A percentile compares a stretch with the other conserved stretches of the same genome.
Conservation (phyloP, 768 basidiomycete genomes). For the Phanerodontia chrysosporium region DNA sequence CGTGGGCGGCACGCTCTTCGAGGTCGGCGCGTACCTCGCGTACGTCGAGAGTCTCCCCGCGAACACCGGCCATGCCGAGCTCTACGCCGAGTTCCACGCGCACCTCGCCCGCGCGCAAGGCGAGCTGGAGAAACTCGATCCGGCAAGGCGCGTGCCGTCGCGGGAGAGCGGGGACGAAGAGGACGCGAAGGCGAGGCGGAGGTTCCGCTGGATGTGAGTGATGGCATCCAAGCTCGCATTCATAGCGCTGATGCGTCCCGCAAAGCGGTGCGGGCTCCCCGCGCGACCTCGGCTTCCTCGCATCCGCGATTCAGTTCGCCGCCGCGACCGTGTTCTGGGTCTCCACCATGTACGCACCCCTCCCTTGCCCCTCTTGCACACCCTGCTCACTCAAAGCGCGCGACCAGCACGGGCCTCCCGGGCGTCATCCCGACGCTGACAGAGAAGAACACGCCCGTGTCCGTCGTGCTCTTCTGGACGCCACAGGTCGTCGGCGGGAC, state of each 20-base stretch:
- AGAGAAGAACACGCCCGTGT: conserved; percentile 25
- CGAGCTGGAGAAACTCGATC: not conserved
- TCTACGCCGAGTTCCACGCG: conserved; percentile 28
- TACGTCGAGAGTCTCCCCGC: conserved; percentile 46
- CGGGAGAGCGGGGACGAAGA: not conserved
- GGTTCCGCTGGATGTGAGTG: conserved; percentile 20
- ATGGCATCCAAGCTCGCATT: too few relatives aligned
- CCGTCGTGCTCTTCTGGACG: conserved; percentile 54
- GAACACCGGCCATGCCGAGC: conserved; percentile 38
- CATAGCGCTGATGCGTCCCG: too few relatives aligned
- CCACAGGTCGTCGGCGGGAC: conserved; percentile 60
- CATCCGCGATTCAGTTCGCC: conserved; percentile 46
- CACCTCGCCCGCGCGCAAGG: conserved; percentile 13
- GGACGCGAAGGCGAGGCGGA: not conserved
- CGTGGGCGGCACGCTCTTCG: conserved; percentile 58
- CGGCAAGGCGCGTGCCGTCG: not conserved
- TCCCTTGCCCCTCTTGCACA: not conserved
- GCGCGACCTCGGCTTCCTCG: conserved; percentile 45
- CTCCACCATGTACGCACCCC: conserved; percentile 19
- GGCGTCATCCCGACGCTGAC: conserved; percentile 33
- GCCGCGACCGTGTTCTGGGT: conserved; percentile 65
- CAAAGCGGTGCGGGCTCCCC: conserved; percentile 23
- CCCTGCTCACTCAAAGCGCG: not conserved
- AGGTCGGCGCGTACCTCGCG: conserved; percentile 47
- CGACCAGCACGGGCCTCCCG: conserved; percentile 35